Evolutionary conservation across 192 early-diverging fungal species (phyloP).

Genomic region (Coemansia sp.): DNA sequence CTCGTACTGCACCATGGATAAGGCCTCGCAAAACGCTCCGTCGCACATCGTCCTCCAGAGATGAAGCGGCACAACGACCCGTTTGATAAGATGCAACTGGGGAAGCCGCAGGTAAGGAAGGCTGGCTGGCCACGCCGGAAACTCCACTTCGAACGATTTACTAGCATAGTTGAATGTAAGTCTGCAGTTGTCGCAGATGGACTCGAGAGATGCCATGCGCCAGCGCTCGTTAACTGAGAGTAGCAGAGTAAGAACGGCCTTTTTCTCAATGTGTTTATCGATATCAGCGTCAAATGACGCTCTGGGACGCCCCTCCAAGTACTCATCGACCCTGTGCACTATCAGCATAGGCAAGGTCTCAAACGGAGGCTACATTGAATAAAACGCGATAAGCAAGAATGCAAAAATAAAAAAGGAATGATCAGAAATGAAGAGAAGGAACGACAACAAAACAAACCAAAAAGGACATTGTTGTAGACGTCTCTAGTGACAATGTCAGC

Average conservation of each 20-base stretch:
- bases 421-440: no score
- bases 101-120: not conserved
- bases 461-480: no score
- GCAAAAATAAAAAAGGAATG: not conserved
- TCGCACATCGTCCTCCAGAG: not conserved
- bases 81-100: not conserved
- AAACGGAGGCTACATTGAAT: not conserved
- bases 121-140: not conserved
- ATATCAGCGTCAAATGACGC: not conserved
- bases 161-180: not conserved
- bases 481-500: no score
- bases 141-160: not conserved
- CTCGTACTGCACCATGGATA: not conserved
- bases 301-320: not conserved
- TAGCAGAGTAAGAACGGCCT: not conserved
- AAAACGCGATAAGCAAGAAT: not conserved
- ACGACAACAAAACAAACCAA: no score
- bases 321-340: not conserved
- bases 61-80: not conserved
- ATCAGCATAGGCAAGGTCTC: not conserved
- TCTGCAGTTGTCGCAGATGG: not conserved
- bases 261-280: not conserved
- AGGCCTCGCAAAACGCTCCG: not conserved
- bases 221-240: not conserved
- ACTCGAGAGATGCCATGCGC: not conserved